Evolutionary conservation across 768 basidiomycete genomes (phyloP).

Genomic region (Lactifluus volemus): DNA sequence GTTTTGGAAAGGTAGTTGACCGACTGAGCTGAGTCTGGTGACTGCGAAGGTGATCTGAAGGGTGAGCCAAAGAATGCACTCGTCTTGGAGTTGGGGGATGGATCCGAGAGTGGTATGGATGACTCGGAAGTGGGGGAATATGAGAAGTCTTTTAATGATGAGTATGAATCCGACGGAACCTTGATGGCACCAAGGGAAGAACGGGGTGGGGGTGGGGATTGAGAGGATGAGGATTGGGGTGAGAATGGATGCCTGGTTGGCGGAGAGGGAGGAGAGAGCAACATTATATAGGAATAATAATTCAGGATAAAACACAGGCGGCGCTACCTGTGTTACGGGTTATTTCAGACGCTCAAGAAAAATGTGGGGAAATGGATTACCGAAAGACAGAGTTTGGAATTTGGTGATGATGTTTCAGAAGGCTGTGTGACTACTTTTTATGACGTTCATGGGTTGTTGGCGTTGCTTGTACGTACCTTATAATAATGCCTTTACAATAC

Average conservation of each 20-base stretch:
- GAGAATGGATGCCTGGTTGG: conserved; percentile 6
- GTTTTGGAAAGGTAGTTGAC: conserved; percentile 13
- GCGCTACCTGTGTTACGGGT: background rate
- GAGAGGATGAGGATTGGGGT: conserved; percentile 1
- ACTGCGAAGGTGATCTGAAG: conserved; percentile 1
- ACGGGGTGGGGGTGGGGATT: background rate
- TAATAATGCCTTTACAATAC: conserved; percentile 4
- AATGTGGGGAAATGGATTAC: background rate
- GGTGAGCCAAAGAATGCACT: conserved; percentile 16
- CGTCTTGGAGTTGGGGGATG: conserved; percentile 16
- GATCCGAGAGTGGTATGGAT: conserved; percentile 1
- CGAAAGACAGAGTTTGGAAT: background rate
- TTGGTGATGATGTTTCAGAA: background rate
- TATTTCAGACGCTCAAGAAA: background rate
- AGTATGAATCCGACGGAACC: background rate
- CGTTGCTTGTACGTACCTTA: background rate
- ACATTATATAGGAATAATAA: conserved; percentile 10
- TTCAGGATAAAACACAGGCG: background rate
- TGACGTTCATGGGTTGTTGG: background rate
- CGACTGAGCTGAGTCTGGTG: conserved; percentile 5
- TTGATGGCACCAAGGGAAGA: conserved; percentile 6
- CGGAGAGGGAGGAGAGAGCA: conserved; percentile 17
- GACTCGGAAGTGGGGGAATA: conserved; percentile 9
- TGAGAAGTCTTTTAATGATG: conserved; percentile 1
- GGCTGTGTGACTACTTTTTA: background rate